Percentiles rank a stretch among this genome's conserved stretches.
These are phyloP conservation scores for Rhodofomes roseus DNA, from an alignment of 1,284 basidiomycete genomes.

Conservation along the genomic window DNA sequence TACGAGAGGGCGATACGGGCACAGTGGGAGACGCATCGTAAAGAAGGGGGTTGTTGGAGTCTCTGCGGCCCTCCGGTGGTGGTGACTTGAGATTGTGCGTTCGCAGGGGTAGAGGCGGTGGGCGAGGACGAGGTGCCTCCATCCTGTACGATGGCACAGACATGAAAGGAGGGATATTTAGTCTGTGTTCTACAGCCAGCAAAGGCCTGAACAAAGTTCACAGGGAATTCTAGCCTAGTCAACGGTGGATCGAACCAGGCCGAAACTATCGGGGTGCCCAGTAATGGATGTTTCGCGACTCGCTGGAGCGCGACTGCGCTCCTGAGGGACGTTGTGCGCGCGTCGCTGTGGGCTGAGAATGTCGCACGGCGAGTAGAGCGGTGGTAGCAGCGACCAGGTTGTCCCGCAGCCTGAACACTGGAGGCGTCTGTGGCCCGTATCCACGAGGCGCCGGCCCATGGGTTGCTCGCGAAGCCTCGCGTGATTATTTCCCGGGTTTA, in stretches of 20 bases:
- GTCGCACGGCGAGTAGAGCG: neutral
- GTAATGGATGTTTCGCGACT: neutral
- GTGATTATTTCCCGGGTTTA: neutral
- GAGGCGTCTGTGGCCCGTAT: neutral
- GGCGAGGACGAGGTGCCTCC: constrained; percentile 58
- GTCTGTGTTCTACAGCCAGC: constrained; percentile 6
- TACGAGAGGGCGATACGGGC: constrained; percentile 48
- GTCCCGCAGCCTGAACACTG: neutral
- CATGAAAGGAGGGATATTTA: constrained; percentile 35
- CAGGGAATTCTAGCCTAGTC: constrained; percentile 1
- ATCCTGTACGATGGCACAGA: constrained; percentile 59
- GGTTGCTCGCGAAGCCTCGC: neutral
- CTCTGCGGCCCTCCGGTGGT: constrained; percentile 37
- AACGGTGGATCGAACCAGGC: neutral
- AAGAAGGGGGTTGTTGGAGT: constrained; percentile 51
- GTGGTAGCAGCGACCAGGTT: neutral
- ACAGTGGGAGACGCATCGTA: constrained; percentile 65
- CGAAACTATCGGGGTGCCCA: constrained; percentile 15
- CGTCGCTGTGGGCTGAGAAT: neutral
- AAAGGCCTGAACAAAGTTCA: constrained; percentile 9
- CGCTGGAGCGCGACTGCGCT: neutral
- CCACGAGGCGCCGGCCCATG: neutral
- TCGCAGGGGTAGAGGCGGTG: constrained; percentile 59
- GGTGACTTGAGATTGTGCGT: constrained; percentile 46
- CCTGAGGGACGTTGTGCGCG: neutral